These are phyloP conservation scores for Tolypocladium nubicola DNA, from an alignment of 2,329 filamentous ascomycete species.

Conservation along the genomic window DNA sequence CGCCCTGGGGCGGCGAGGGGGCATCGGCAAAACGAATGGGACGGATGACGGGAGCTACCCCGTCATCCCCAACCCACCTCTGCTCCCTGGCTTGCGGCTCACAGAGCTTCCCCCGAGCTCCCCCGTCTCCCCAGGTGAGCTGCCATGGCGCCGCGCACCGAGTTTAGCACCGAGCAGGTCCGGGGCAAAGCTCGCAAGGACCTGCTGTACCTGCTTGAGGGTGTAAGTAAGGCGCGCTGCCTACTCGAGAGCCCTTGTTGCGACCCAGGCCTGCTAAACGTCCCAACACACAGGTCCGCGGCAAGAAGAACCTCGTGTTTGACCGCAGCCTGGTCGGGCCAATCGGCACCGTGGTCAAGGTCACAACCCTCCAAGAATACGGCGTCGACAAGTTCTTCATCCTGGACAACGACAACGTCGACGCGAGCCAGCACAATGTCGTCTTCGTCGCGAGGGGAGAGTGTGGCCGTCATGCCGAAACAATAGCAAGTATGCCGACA, in stretches of 20 bases:
- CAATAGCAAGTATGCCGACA: constrained; percentile 68
- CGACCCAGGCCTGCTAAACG: constrained; percentile 6
- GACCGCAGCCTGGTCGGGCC: constrained; percentile 85
- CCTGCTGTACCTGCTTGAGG: constrained; percentile 82
- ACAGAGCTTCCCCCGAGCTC: constrained; percentile 8
- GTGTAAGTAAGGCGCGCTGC: constrained; percentile 56
- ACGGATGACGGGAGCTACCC: neutral
- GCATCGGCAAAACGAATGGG: neutral
- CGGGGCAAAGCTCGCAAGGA: constrained; percentile 78
- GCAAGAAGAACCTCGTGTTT: constrained; percentile 96
- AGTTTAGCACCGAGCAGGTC: constrained; percentile 67
- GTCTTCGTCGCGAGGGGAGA: constrained; percentile 90
- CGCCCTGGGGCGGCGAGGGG: neutral
- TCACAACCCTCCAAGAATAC: constrained; percentile 90
- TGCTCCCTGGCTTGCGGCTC: neutral
- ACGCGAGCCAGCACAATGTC: constrained; percentile 89
- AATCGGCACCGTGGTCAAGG: constrained; percentile 85
- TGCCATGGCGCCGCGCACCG: constrained; percentile 58
- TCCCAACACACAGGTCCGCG: constrained; percentile 60
- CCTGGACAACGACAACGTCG: constrained; percentile 89
- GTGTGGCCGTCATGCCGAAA: constrained; percentile 70
- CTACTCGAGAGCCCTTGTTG: neutral
- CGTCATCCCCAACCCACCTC: neutral
- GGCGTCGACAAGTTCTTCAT: constrained; percentile 97
- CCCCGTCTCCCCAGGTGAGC: constrained; percentile 27